A percentile compares a stretch with the other conserved stretches of the same genome.
Conservation (phyloP, 2,329 filamentous ascomycete species). For the Pleomassaria siparia region DNA sequence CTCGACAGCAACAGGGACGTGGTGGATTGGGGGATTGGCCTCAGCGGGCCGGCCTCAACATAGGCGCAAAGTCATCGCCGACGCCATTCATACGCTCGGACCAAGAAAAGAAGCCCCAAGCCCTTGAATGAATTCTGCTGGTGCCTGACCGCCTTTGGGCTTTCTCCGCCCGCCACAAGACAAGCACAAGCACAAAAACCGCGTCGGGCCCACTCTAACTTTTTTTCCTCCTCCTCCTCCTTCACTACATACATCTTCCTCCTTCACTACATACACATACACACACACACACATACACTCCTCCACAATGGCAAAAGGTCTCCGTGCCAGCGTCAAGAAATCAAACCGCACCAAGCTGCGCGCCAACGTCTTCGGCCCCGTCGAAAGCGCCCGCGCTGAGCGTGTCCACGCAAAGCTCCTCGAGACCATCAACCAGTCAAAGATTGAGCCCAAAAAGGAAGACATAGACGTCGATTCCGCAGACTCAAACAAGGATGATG, state of each 20-base stretch:
- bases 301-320: conserved; percentile 77
- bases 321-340: conserved; percentile 77
- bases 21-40: background rate
- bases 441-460: conserved; percentile 53
- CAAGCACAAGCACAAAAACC: conserved; percentile 29
- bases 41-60: conserved; percentile 9
- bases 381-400: conserved; percentile 75
- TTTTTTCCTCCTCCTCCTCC: conserved; percentile 1
- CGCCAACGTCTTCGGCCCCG: conserved; percentile 79
- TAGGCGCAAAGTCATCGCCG: conserved; percentile 24
- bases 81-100: background rate
- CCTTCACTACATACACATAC: conserved; percentile 6
- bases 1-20: background rate
- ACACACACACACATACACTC: conserved; percentile 13
- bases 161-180: conserved; percentile 12
- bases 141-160: conserved; percentile 5
- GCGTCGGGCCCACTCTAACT: conserved; percentile 14
- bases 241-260: conserved; percentile 5
- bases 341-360: conserved; percentile 81
- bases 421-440: conserved; percentile 76
- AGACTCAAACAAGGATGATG: conserved; percentile 21
- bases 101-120: too few relatives aligned
- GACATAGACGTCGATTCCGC: conserved; percentile 50
- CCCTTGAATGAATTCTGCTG: background rate
- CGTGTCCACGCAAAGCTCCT: conserved; percentile 84